These are phyloP conservation scores for Prunus padus DNA, from an alignment of 306 rosid genomes.

Conservation along the genomic window DNA sequence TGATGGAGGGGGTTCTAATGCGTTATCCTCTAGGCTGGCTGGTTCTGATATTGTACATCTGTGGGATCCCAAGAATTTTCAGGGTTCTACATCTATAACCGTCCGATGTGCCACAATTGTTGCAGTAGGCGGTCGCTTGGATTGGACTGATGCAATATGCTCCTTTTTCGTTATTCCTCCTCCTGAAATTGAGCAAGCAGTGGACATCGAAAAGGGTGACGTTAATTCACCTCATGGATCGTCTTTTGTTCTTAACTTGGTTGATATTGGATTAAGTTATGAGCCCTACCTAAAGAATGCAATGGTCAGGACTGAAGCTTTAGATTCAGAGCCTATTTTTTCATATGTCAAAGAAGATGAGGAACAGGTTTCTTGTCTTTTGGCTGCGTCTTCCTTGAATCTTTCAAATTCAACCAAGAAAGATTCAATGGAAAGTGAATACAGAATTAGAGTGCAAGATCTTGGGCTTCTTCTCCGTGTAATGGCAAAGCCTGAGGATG, in stretches of 20 bases:
- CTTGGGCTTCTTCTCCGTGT: constrained; percentile 70
- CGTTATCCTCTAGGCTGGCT: constrained; percentile 70
- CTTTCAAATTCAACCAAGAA: constrained; percentile 58
- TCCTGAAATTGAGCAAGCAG: constrained; percentile 41
- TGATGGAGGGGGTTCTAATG: constrained; percentile 94
- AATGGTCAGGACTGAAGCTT: constrained; percentile 39
- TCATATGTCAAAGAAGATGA: constrained; percentile 52
- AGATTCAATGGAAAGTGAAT: constrained; percentile 47
- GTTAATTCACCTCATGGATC: constrained; percentile 33
- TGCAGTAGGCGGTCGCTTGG: constrained; percentile 90
- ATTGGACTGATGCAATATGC: constrained; percentile 67
- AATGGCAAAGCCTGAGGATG: constrained; percentile 42
- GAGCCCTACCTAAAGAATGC: constrained; percentile 67
- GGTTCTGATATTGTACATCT: constrained; percentile 74
- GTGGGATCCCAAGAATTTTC: constrained; percentile 66
- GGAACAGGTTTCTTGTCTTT: constrained; percentile 67
- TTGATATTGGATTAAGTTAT: constrained; percentile 87
- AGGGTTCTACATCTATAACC: constrained; percentile 57
- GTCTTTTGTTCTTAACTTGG: constrained; percentile 69
- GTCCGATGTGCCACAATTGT: constrained; percentile 79
- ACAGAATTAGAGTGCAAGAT: constrained; percentile 63
- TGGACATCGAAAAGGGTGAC: constrained; percentile 36
- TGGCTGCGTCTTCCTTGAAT: constrained; percentile 81
- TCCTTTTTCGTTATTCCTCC: constrained; percentile 64
- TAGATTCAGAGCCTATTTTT: constrained; percentile 41